These are phyloP conservation scores for Puya raimondii DNA, from an alignment of 176 grass and related monocot species.

Conservation along the genomic window DNA sequence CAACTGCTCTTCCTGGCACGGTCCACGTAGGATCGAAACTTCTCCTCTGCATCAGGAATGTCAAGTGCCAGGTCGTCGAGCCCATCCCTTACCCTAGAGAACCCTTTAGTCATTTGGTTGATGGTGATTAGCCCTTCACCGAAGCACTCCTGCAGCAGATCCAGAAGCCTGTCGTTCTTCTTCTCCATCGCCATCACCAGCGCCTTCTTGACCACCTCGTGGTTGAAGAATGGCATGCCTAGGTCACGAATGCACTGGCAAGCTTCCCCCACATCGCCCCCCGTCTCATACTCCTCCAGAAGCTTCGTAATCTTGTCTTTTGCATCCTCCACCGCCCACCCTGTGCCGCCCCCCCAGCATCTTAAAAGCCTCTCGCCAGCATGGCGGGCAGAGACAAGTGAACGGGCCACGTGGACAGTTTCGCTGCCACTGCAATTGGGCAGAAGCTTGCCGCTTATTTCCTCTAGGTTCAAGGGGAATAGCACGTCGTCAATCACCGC, in stretches of 20 bases:
- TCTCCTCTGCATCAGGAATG: constrained; percentile 75
- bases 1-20: constrained; percentile 57
- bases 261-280: constrained; percentile 84
- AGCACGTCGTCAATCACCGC: constrained; percentile 95
- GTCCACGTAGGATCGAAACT: constrained; percentile 52
- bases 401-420: constrained; percentile 64
- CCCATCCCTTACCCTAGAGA: constrained; percentile 69
- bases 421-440: constrained; percentile 64
- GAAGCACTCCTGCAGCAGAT: constrained; percentile 69
- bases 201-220: constrained; percentile 93
- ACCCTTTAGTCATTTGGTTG: constrained; percentile 95
- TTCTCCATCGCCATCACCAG: constrained; percentile 90
- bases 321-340: constrained; percentile 73
- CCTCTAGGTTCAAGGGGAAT: constrained; percentile 75
- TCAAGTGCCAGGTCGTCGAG: constrained; percentile 93
- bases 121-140: constrained; percentile 85
- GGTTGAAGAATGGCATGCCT: constrained; percentile 87
- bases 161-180: constrained; percentile 50
- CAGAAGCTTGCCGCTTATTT: constrained; percentile 72
- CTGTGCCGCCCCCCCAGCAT: constrained; percentile 85
- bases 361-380: constrained; percentile 93
- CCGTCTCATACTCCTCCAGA: constrained; percentile 80
- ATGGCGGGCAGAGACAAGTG: constrained; percentile 65
- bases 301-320: constrained; percentile 92
- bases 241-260: constrained; percentile 86